A percentile compares a stretch with the other conserved stretches of the same genome.
phyloP scores from a whole-genome alignment of 768 basidiomycete species.

The Tremella fuciformis region DNA sequence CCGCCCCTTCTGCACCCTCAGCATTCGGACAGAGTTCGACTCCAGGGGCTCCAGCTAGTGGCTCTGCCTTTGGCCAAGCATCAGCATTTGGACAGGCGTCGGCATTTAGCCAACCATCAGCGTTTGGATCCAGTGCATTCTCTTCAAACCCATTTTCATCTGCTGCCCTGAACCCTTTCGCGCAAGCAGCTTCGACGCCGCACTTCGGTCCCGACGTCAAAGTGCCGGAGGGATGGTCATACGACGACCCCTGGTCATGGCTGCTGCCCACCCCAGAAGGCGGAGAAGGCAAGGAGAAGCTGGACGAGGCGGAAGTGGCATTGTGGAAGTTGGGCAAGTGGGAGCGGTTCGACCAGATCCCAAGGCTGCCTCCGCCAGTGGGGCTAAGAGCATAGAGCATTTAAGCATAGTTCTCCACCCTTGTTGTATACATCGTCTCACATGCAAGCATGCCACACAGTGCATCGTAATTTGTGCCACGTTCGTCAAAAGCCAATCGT shows the following conservation, averaged over 20 bases:
- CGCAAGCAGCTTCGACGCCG: constrained; percentile 3
- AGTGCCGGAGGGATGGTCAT: constrained; percentile 18
- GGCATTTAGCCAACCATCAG: constrained; percentile 18
- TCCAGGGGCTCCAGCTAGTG: constrained; percentile 15
- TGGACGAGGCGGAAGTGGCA: neutral
- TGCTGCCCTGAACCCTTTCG: constrained; percentile 3
- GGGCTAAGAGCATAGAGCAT: constrained; percentile 5
- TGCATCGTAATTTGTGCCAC: no score
- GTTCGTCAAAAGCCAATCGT: no score
- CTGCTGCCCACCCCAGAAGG: constrained; percentile 5
- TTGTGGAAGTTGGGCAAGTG: neutral
- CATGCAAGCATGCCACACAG: no score
- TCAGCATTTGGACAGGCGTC: constrained; percentile 7
- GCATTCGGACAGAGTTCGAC: constrained; percentile 11
- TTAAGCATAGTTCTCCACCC: no score
- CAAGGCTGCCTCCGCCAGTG: neutral
- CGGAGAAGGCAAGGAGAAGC: constrained; percentile 6
- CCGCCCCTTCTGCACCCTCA: neutral
- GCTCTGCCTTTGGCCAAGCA: constrained; percentile 9
- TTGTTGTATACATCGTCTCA: no score
- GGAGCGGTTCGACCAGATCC: constrained; percentile 3
- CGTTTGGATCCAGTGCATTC: constrained; percentile 23
- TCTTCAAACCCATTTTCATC: constrained; percentile 20
- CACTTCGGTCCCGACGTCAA: constrained; percentile 23
- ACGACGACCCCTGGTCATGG: constrained; percentile 18